phyloP scores from a whole-genome alignment of 352 stramenopile genomes.

The Globisporangium orthogonon region DNA sequence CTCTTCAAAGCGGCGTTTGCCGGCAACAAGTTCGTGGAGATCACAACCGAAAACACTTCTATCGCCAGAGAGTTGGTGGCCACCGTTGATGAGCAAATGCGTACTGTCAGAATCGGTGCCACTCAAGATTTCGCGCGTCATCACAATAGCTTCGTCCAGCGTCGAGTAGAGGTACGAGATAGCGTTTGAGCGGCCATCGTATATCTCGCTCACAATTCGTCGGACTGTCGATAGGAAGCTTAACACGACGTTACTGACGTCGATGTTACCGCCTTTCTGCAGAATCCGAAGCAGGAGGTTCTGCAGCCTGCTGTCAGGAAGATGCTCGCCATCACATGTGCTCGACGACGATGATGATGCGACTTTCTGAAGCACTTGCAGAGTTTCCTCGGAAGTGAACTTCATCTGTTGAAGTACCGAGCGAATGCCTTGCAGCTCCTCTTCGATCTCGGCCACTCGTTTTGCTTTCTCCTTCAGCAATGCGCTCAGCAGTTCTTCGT shows the following conservation, averaged over 20 bases:
- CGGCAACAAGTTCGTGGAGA: conserved; percentile 24
- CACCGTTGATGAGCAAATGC: not conserved
- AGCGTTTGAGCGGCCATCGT: conserved; percentile 29
- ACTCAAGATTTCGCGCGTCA: conserved; percentile 25
- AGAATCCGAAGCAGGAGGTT: conserved; percentile 29
- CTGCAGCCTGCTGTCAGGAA: conserved; percentile 13
- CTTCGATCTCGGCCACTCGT: conserved; percentile 45
- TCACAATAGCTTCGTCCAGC: conserved; percentile 38
- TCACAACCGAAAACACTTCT: conserved; percentile 18
- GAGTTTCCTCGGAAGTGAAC: conserved; percentile 40
- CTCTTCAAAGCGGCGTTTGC: conserved; percentile 24
- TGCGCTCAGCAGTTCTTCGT: conserved; percentile 32
- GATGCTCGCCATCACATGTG: not conserved
- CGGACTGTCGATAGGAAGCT: conserved; percentile 19
- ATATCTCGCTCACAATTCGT: conserved; percentile 33
- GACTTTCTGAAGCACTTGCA: conserved; percentile 18
- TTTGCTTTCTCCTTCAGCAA: conserved; percentile 62
- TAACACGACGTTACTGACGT: conserved; percentile 35
- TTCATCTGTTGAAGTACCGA: conserved; percentile 32
- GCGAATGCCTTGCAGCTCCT: conserved; percentile 35
- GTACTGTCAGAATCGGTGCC: conserved; percentile 10
- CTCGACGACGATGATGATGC: conserved; percentile 1
- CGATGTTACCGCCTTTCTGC: conserved; percentile 33
- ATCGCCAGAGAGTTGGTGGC: conserved; percentile 14
- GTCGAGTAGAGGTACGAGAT: conserved; percentile 32